phyloP scores from a whole-genome alignment of 352 stramenopile genomes.

The Phytophthora parvispora region DNA sequence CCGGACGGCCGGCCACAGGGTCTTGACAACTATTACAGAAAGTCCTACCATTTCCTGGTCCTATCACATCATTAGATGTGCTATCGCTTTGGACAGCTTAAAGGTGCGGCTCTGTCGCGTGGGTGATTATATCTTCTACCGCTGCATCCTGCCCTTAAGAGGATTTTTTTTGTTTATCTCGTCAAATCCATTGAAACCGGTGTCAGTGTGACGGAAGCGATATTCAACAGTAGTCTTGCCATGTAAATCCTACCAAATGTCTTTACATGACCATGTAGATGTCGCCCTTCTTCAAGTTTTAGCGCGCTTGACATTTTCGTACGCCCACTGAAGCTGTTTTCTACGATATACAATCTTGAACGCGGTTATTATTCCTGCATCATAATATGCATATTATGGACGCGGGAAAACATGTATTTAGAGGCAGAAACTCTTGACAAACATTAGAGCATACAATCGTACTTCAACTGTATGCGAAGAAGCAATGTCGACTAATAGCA shows the following conservation, averaged over 20 bases:
- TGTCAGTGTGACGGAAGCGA: slow-evolving; percentile 17
- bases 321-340: slow-evolving; percentile 1
- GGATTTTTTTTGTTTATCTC: background rate
- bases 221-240: slow-evolving; percentile 1
- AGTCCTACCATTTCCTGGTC: background rate
- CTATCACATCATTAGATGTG: background rate
- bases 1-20: too few relatives aligned
- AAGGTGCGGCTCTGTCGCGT: background rate
- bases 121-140: slow-evolving; percentile 10
- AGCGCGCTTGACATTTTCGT: slow-evolving; percentile 4
- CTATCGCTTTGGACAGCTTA: background rate
- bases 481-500: slow-evolving; percentile 12
- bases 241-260: background rate
- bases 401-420: slow-evolving; percentile 9
- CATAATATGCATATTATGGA: too few relatives aligned
- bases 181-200: slow-evolving; percentile 12
- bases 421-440: slow-evolving; percentile 3
- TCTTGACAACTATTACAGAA: too few relatives aligned
- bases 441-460: slow-evolving; percentile 8
- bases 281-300: background rate
- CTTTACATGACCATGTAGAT: background rate
- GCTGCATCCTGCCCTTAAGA: background rate
- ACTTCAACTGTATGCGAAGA: background rate
- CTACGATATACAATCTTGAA: slow-evolving; percentile 12
- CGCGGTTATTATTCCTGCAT: slow-evolving; percentile 8